Percentiles rank a stretch among this genome's conserved stretches.
phyloP scores from a whole-genome alignment of 2,329 filamentous ascomycete species.

The Gliomastix tumulicola region DNA sequence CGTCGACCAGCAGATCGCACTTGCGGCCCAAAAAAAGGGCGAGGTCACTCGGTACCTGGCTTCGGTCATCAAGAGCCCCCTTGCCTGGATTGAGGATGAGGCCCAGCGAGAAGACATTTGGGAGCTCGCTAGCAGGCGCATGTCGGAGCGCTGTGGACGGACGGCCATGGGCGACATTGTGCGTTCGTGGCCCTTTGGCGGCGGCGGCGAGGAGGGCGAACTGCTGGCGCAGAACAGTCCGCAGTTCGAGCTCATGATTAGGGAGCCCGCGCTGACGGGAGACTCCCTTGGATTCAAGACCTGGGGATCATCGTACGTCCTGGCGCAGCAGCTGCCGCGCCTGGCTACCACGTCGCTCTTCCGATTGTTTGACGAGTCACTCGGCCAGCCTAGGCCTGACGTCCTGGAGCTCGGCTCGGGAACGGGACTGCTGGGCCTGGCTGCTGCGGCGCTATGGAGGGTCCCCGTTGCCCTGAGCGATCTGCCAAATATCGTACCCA shows the following conservation, averaged over 20 bases:
- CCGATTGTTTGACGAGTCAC: constrained; percentile 31
- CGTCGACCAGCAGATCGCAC: constrained; percentile 29
- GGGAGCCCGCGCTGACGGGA: constrained; percentile 81
- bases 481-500: constrained; percentile 74
- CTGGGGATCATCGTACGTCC: constrained; percentile 85
- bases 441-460: constrained; percentile 67
- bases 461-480: constrained; percentile 71
- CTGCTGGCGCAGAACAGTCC: constrained; percentile 19
- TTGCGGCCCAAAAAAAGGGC: constrained; percentile 31
- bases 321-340: constrained; percentile 63
- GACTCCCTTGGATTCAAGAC: constrained; percentile 91
- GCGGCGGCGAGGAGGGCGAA: constrained; percentile 12
- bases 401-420: constrained; percentile 81
- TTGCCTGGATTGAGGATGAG: constrained; percentile 64
- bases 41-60: constrained; percentile 61
- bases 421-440: constrained; percentile 83
- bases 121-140: constrained; percentile 69
- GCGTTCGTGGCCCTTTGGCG: constrained; percentile 44
- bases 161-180: constrained; percentile 50
- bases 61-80: constrained; percentile 57
- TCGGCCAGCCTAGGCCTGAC: constrained; percentile 18
- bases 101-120: constrained; percentile 63
- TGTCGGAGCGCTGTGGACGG: constrained; percentile 82
- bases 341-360: constrained; percentile 37
- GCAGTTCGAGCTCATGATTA: constrained; percentile 59